These are phyloP conservation scores for Amylostereum chailletii DNA, from an alignment of 1,284 basidiomycete genomes.

Conservation along the genomic window DNA sequence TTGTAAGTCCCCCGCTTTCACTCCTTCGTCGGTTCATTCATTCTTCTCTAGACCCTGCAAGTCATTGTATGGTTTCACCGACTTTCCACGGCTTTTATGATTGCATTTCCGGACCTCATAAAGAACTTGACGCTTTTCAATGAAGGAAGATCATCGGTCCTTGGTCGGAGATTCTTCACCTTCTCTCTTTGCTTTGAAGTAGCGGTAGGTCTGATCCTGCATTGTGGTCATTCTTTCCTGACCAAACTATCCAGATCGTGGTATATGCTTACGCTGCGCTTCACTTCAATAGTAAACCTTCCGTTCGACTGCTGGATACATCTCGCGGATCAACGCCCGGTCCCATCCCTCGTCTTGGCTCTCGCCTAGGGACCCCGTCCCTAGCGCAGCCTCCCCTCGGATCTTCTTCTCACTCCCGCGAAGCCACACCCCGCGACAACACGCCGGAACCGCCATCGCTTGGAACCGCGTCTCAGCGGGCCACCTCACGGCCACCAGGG, in stretches of 20 bases:
- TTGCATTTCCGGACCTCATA: conserved; percentile 34
- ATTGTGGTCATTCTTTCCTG: conserved; percentile 5
- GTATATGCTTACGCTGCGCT: not conserved
- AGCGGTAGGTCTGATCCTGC: conserved; percentile 29
- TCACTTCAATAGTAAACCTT: not conserved
- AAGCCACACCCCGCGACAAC: no score
- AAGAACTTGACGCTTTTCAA: conserved; percentile 31
- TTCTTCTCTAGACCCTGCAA: conserved; percentile 41
- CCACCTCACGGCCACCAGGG: conserved; percentile 7
- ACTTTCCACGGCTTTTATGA: conserved; percentile 38
- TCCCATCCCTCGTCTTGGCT: no score
- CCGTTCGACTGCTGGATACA: not conserved
- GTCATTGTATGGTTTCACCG: conserved; percentile 47
- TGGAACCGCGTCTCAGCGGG: conserved; percentile 37
- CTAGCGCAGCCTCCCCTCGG: no score
- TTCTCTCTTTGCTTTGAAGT: conserved; percentile 39
- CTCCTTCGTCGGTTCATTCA: not conserved
- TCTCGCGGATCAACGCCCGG: no score
- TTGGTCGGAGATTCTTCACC: conserved; percentile 36
- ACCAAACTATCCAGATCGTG: not conserved
- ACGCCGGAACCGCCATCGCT: conserved; percentile 15
- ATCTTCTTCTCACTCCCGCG: no score
- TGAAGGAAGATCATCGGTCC: conserved; percentile 23
- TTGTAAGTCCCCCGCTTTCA: conserved; percentile 32
- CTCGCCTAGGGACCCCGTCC: no score